These are phyloP conservation scores for Chlorella sp. DNA, from an alignment of 139 green algal species.

Conservation along the genomic window DNA sequence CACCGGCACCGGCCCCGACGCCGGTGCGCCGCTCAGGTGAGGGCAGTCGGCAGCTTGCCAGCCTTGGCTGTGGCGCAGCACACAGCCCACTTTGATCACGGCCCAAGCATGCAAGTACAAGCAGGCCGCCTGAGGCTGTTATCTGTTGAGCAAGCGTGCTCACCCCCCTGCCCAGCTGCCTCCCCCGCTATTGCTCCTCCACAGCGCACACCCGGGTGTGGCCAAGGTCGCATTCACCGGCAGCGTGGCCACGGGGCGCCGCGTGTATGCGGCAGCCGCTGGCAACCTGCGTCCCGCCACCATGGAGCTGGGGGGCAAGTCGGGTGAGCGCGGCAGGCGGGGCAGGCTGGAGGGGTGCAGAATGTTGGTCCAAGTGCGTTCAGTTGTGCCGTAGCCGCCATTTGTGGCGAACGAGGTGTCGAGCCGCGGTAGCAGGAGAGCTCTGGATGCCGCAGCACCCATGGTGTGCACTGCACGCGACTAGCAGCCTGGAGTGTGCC, in stretches of 20 bases:
- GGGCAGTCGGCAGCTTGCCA: background rate
- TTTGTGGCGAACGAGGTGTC: too few relatives aligned
- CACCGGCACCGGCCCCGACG: constrained; percentile 66
- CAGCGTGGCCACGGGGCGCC: constrained; percentile 70
- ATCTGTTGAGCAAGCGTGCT: too few relatives aligned
- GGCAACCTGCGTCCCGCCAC: constrained; percentile 73
- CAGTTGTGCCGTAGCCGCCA: too few relatives aligned
- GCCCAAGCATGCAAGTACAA: too few relatives aligned
- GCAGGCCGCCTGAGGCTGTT: too few relatives aligned
- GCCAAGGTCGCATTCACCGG: constrained; percentile 94
- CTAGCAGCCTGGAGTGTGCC: background rate
- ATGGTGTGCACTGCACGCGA: background rate
- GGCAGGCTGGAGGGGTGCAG: too few relatives aligned
- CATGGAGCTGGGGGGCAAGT: constrained; percentile 91
- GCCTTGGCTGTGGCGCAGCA: too few relatives aligned
- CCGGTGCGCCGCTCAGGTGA: constrained; percentile 69
- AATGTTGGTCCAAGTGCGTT: too few relatives aligned
- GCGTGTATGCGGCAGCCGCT: constrained; percentile 73
- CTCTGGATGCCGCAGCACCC: too few relatives aligned
- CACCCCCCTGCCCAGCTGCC: too few relatives aligned
- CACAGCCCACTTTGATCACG: too few relatives aligned
- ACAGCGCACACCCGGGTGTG: constrained; percentile 58
- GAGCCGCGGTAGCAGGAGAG: too few relatives aligned
- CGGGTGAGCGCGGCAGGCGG: background rate
- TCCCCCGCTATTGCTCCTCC: background rate